A percentile compares a stretch with the other conserved stretches of the same genome.
These are phyloP conservation scores for Priceomyces haplophilus DNA, from an alignment of 805 yeast species.

Conservation along the genomic window DNA sequence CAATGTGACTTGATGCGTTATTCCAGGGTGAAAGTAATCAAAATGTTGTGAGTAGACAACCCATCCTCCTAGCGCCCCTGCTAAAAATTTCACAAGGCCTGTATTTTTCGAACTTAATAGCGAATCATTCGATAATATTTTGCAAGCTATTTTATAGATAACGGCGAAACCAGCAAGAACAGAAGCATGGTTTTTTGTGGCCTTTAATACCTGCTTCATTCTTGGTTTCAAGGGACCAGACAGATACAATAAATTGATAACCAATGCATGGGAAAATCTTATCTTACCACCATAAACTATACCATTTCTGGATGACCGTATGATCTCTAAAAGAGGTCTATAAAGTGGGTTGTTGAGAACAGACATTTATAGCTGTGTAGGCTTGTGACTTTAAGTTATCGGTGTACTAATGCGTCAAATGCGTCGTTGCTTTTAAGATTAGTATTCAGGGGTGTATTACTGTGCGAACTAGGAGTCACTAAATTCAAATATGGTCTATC, in stretches of 20 bases:
- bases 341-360: constrained; percentile 24
- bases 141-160: constrained; percentile 43
- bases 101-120: constrained; percentile 31
- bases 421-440: not conserved
- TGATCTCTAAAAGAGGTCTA: constrained; percentile 32
- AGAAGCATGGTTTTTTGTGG: constrained; percentile 54
- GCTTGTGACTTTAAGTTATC: not conserved
- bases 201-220: constrained; percentile 43
- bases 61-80: constrained; percentile 43
- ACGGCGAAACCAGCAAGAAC: constrained; percentile 57
- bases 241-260: constrained; percentile 55
- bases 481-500: not conserved
- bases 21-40: constrained; percentile 42
- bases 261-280: constrained; percentile 62
- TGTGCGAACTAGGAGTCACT: not conserved
- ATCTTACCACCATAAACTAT: constrained; percentile 60
- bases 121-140: constrained; percentile 28
- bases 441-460: not conserved
- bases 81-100: constrained; percentile 30
- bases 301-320: constrained; percentile 44
- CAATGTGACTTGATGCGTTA: constrained; percentile 71
- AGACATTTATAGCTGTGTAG: constrained; percentile 13
- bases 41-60: constrained; percentile 45
- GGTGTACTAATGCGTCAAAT: not conserved
- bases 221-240: constrained; percentile 49